A percentile compares a stretch with the other conserved stretches of the same genome.
These are phyloP conservation scores for Apiotrichum porosum DNA, from an alignment of 1,284 basidiomycete species.

Conservation along the genomic window DNA sequence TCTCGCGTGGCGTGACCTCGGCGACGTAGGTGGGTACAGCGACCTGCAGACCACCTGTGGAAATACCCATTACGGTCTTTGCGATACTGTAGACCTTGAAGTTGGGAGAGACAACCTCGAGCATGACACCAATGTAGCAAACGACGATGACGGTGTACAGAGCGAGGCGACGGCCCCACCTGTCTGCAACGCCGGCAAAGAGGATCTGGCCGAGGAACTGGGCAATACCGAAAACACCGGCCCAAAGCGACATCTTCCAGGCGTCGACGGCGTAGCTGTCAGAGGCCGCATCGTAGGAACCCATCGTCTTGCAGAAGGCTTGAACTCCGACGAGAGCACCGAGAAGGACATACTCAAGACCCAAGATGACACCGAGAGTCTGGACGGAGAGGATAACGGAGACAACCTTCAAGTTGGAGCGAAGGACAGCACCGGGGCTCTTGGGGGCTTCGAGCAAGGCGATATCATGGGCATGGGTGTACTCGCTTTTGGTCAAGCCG, in stretches of 20 bases:
- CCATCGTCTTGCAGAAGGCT: slow-evolving; percentile 7
- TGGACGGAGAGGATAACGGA: neutral
- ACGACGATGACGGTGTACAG: slow-evolving; percentile 19
- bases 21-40: slow-evolving; percentile 18
- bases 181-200: too few relatives aligned
- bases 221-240: slow-evolving; percentile 9
- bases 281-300: neutral
- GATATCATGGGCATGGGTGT: too few relatives aligned
- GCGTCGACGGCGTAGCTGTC: neutral
- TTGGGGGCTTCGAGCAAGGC: too few relatives aligned
- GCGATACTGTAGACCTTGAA: slow-evolving; percentile 17
- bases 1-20: slow-evolving; percentile 23
- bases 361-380: slow-evolving; percentile 8
- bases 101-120: slow-evolving; percentile 17
- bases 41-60: slow-evolving; percentile 15
- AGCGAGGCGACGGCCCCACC: too few relatives aligned
- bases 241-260: slow-evolving; percentile 7
- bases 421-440: too few relatives aligned
- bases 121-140: slow-evolving; percentile 19
- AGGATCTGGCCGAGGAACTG: too few relatives aligned
- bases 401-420: too few relatives aligned
- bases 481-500: too few relatives aligned
- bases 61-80: slow-evolving; percentile 22
- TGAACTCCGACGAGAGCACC: slow-evolving; percentile 5
- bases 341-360: slow-evolving; percentile 8